Base-by-base conservation (phyloP, 352 stramenopile species). In the Pythium periplocum region DNA sequence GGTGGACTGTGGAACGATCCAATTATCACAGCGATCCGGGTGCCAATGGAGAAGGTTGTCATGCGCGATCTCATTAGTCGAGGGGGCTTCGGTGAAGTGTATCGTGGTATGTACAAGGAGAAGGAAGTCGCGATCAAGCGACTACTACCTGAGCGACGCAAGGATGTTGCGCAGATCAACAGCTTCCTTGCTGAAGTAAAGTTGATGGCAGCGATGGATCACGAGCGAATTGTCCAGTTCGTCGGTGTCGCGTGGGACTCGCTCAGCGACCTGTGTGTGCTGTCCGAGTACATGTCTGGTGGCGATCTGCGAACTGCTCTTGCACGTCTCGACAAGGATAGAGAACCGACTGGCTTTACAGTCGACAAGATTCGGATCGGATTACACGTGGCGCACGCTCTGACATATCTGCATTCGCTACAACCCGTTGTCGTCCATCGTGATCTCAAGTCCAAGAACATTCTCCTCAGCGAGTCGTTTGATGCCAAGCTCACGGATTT, bases 381-480 rank as follows among this genome's bases (percentile, higher is more conserved):
- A 3, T 6, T 70, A 33, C 59, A 78, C 45, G 61, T 85, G 10
- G 64, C 66, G 3, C 66, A 77, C 40, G 71, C 61, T 7, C 36
- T 87, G 34, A 69, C 62, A 35, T 87, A 87, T 51, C 43, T 87
- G 55, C 76, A 87, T 58, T 69, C 61, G 1, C 59, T 87, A 0
- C 55, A 78, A 4, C 66, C 68, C 0, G 45, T 62, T 6, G 48
- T 82, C 0, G 36, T 87, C 31, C 73, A 83, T 31, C 71, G 73
- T 43, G 71, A 87, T 40, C 58, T 87, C 45, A 87, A 85, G 53
- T 85, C 76, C 1, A 75, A 71, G 55, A 87, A 85, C 51, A 68
- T 87, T 32, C 52, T 87, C 6, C 48, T 87, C 11, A 54, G 62
- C 4, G 39, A 44, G 0, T 37, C 64, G 2, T 59, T 58, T 37